Evolutionary conservation across 1,139 yeast genomes (phyloP).

Genomic region (Saccharomyces uvarum): DNA sequence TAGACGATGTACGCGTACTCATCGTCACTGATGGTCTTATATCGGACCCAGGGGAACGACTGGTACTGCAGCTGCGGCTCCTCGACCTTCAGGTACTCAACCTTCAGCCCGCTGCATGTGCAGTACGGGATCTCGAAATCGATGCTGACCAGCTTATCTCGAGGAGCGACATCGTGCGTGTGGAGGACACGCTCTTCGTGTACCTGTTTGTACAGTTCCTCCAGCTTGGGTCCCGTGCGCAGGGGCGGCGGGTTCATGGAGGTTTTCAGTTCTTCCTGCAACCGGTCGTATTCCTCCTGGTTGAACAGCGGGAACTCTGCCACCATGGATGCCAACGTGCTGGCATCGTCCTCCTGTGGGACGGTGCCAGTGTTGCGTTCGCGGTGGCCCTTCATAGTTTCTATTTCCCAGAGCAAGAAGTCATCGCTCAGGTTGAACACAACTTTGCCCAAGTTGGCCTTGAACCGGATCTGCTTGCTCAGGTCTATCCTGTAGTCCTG

Average conservation of each 20-base stretch:
- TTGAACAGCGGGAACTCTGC: slow-evolving; percentile 58
- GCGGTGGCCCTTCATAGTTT: slow-evolving; percentile 39
- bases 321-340: slow-evolving; percentile 40
- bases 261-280: slow-evolving; percentile 39
- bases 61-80: slow-evolving; percentile 66
- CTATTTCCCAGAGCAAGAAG: slow-evolving; percentile 55
- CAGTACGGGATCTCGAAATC: slow-evolving; percentile 62
- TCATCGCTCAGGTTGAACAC: slow-evolving; percentile 59
- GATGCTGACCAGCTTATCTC: slow-evolving; percentile 41
- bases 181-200: slow-evolving; percentile 37
- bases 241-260: slow-evolving; percentile 40
- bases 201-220: slow-evolving; percentile 30
- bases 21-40: slow-evolving; percentile 49
- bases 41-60: slow-evolving; percentile 77
- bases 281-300: slow-evolving; percentile 44
- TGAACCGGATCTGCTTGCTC: slow-evolving; percentile 50
- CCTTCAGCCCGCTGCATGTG: slow-evolving; percentile 64
- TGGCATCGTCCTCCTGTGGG: slow-evolving; percentile 1
- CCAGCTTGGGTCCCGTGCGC: slow-evolving; percentile 32
- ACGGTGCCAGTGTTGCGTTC: slow-evolving; percentile 33
- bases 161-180: slow-evolving; percentile 27
- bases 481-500: slow-evolving; percentile 39
- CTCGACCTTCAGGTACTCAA: slow-evolving; percentile 60
- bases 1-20: slow-evolving; percentile 31
- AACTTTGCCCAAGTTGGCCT: slow-evolving; percentile 59